Conservation (phyloP, 1,284 basidiomycete species). For the Cystodermella granulosa region DNA sequence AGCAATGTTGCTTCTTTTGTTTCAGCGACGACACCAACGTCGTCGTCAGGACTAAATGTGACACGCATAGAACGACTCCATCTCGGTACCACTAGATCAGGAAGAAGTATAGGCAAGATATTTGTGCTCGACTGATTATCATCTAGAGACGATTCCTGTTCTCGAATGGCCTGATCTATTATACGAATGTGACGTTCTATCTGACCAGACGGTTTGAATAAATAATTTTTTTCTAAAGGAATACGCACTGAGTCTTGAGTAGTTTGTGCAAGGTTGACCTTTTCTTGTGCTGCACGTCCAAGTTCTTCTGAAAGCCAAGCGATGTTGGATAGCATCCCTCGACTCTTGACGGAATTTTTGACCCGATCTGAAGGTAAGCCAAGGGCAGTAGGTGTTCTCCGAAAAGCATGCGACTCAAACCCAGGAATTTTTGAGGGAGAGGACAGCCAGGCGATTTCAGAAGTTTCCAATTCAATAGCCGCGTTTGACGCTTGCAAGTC, state of each 20-base stretch:
- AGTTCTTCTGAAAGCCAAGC: slow-evolving; percentile 58
- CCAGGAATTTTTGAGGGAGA: slow-evolving; percentile 1
- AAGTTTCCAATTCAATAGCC: too few relatives aligned
- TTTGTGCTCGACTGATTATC: slow-evolving; percentile 51
- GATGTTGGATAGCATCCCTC: slow-evolving; percentile 52
- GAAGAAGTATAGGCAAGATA: slow-evolving; percentile 52
- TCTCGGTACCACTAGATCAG: slow-evolving; percentile 54
- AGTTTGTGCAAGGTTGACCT: slow-evolving; percentile 65
- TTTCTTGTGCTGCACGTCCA: slow-evolving; percentile 63
- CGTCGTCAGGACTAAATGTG: slow-evolving; percentile 41
- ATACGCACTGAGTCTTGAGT: slow-evolving; percentile 58
- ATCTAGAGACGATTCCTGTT: slow-evolving; percentile 60
- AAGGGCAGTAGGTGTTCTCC: slow-evolving; percentile 12
- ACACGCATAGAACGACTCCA: slow-evolving; percentile 44
- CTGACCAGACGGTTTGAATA: slow-evolving; percentile 27
- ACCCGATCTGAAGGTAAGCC: slow-evolving; percentile 20
- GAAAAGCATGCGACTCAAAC: slow-evolving; percentile 4
- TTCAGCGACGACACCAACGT: slow-evolving; percentile 20
- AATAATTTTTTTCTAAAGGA: slow-evolving; percentile 4
- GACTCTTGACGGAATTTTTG: slow-evolving; percentile 38
- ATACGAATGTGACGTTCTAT: slow-evolving; percentile 69
- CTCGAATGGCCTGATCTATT: slow-evolving; percentile 67
- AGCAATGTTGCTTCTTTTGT: not conserved
- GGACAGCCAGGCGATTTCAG: too few relatives aligned
- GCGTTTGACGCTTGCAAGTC: too few relatives aligned